These are phyloP conservation scores for Paraglomus occultum DNA, from an alignment of 192 early-diverging fungal genomes.

Conservation along the genomic window DNA sequence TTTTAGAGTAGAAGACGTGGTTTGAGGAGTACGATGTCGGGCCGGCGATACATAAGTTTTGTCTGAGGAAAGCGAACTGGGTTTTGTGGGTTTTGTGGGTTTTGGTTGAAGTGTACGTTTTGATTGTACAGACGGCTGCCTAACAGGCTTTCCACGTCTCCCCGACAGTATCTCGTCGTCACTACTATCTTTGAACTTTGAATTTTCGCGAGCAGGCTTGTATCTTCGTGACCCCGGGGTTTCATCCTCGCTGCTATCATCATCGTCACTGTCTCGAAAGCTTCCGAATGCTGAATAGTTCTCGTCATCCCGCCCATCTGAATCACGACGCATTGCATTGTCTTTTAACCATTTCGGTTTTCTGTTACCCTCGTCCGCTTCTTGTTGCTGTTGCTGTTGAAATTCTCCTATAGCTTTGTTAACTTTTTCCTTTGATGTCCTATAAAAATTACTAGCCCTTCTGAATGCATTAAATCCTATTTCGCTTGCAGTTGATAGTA, in stretches of 20 bases:
- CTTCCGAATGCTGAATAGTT: too few relatives aligned
- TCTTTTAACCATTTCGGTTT: too few relatives aligned
- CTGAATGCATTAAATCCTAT: conserved; percentile 62
- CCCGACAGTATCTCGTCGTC: background rate
- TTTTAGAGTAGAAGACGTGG: background rate
- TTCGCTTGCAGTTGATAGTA: conserved; percentile 47
- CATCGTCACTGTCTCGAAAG: too few relatives aligned
- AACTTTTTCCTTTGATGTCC: too few relatives aligned
- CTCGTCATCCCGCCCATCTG: too few relatives aligned
- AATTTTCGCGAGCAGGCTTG: background rate
- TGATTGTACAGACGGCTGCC: background rate
- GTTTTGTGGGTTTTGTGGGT: conserved; percentile 15
- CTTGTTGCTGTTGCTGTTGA: too few relatives aligned
- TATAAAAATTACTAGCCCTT: conserved; percentile 1
- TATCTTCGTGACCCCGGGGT: background rate
- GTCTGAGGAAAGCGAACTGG: background rate
- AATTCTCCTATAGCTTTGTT: too few relatives aligned
- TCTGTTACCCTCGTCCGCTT: too few relatives aligned
- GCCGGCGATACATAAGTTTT: conserved; percentile 35
- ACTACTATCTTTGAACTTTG: conserved; percentile 14
- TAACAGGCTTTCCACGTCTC: background rate
- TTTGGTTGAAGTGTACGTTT: conserved; percentile 8
- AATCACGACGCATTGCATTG: too few relatives aligned
- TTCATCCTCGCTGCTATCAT: conserved; percentile 32
- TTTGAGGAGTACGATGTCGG: conserved; percentile 14